phyloP scores from a whole-genome alignment of 176 grass and related monocot species.

The Rhynchospora pubera region DNA sequence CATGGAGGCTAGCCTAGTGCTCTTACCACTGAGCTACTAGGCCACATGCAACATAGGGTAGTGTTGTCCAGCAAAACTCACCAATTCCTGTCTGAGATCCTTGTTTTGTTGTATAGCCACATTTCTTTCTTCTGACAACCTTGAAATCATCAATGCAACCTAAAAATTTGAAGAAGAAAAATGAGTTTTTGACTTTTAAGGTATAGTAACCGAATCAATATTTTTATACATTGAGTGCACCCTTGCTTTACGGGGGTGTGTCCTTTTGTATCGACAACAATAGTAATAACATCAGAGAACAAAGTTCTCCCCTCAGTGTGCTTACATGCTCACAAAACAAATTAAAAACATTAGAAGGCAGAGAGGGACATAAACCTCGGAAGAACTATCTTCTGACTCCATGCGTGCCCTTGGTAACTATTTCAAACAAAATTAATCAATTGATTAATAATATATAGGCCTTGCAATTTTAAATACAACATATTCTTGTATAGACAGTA shows the following conservation, averaged over 20 bases:
- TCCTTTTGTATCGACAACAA: neutral
- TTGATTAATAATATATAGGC: neutral
- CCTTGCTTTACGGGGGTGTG: neutral
- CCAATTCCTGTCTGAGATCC: conserved; percentile 54
- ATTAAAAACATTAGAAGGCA: neutral
- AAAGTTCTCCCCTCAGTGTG: neutral
- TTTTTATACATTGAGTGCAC: neutral
- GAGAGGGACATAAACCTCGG: neutral
- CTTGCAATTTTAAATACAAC: neutral
- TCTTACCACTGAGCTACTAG: no score
- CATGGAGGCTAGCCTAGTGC: no score
- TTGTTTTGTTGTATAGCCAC: conserved; percentile 62
- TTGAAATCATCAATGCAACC: conserved; percentile 54
- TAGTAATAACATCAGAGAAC: neutral
- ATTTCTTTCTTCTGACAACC: conserved; percentile 59
- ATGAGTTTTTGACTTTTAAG: neutral
- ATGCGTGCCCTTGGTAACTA: neutral
- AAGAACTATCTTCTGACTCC: conserved; percentile 13
- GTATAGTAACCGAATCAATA: neutral
- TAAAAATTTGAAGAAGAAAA: conserved; percentile 15
- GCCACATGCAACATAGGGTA: neutral
- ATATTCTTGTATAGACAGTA: neutral
- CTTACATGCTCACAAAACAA: neutral
- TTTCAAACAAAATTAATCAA: conserved; percentile 14
- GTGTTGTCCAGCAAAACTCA: neutral